These are phyloP conservation scores for Lobosporangium transversale DNA, from an alignment of 192 early-diverging fungal species.

Conservation along the genomic window DNA sequence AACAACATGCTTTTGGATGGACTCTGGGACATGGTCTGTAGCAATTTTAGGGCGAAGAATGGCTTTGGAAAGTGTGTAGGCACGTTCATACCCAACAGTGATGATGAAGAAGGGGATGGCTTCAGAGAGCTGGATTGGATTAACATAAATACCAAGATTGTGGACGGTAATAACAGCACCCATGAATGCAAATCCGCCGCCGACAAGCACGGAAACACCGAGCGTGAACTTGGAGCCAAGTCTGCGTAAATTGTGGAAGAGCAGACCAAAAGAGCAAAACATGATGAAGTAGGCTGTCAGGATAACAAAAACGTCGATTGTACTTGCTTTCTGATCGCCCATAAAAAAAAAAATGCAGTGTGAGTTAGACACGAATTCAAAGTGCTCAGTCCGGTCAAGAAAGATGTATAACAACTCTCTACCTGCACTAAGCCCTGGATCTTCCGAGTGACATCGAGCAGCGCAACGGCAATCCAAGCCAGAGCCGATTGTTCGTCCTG, in stretches of 20 bases:
- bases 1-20: constrained; percentile 64
- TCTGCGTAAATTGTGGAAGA: constrained; percentile 86
- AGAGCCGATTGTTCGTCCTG: constrained; percentile 59
- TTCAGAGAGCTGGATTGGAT: constrained; percentile 78
- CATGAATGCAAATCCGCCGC: constrained; percentile 82
- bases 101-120: constrained; percentile 92
- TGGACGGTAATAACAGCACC: constrained; percentile 76
- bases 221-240: constrained; percentile 85
- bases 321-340: constrained; percentile 67
- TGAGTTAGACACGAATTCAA: neutral
- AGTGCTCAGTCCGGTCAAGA: too few relatives aligned
- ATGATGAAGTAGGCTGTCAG: constrained; percentile 84
- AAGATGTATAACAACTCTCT: neutral
- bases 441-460: constrained; percentile 65
- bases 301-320: constrained; percentile 82
- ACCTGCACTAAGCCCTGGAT: constrained; percentile 73
- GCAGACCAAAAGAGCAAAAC: constrained; percentile 78
- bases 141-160: constrained; percentile 72
- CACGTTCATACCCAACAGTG: constrained; percentile 92
- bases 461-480: constrained; percentile 62
- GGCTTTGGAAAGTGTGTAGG: constrained; percentile 81
- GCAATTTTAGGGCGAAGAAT: constrained; percentile 68
- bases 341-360: neutral
- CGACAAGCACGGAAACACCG: constrained; percentile 71
- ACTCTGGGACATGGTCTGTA: constrained; percentile 30